Evolutionary conservation across 2,329 filamentous ascomycete genomes (phyloP).

Genomic region (Penicillium sp.): DNA sequence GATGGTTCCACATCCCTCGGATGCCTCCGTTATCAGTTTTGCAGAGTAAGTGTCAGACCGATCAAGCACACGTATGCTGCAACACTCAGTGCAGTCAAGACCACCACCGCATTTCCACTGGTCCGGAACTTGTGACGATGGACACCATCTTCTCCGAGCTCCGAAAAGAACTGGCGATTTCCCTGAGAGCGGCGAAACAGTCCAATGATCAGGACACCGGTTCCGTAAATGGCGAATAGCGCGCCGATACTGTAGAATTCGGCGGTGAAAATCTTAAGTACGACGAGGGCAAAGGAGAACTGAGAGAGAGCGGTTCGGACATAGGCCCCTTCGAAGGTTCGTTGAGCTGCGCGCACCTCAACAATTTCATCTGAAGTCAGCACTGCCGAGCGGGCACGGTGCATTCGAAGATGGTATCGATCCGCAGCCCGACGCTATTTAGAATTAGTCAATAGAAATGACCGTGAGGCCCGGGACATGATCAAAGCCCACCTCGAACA

Average conservation of each 20-base stretch:
- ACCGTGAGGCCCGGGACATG: background rate
- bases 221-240: slow-evolving; percentile 88
- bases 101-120: slow-evolving; percentile 65
- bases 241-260: slow-evolving; percentile 98
- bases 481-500: slow-evolving; percentile 29
- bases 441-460: slow-evolving; percentile 13
- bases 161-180: slow-evolving; percentile 84
- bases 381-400: slow-evolving; percentile 79
- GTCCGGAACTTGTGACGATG: slow-evolving; percentile 64
- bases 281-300: slow-evolving; percentile 91
- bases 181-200: slow-evolving; percentile 86
- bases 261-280: slow-evolving; percentile 92
- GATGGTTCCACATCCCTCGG: background rate
- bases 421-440: slow-evolving; percentile 66
- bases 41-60: slow-evolving; percentile 57
- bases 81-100: slow-evolving; percentile 62
- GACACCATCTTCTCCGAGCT: slow-evolving; percentile 58
- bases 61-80: slow-evolving; percentile 63
- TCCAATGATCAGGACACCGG: slow-evolving; percentile 78
- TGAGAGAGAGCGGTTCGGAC: slow-evolving; percentile 91
- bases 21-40: slow-evolving; percentile 20
- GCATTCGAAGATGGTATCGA: slow-evolving; percentile 74
- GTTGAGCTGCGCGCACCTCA: slow-evolving; percentile 89
- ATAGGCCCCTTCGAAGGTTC: slow-evolving; percentile 97
- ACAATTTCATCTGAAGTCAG: slow-evolving; percentile 83